Base-by-base conservation (phyloP, 2,329 filamentous ascomycete species). In the Fusarium graminum region DNA sequence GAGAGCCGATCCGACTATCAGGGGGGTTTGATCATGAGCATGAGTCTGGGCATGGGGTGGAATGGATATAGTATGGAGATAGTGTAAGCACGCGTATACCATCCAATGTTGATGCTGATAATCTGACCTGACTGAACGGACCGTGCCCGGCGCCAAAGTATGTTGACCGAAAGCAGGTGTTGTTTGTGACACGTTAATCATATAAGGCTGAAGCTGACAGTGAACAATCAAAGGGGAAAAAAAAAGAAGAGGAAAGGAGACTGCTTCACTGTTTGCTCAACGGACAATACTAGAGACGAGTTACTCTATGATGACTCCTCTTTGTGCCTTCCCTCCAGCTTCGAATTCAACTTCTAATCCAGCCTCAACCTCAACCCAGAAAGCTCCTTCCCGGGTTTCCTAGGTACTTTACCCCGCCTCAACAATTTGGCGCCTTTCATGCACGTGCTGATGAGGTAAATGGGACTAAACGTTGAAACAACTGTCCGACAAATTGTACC, bases 151-250 rank as follows among this genome's bases (percentile, higher is more conserved):
- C 43, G 45, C 40, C 51, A 56, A 55, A 55, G 57, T 40, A 62
- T 41, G 19, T 49, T 40, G 49, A 32, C 42, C 17, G 49, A 36
- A 14, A 55, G 45, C 19, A n/a, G 22, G 22, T 22, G 22, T 22
- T 22, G n/a, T n/a, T 29, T 52, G 44, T n/a, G 47, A 46, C 40
- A 62, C 46, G 43, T 32, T 56, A 38, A 36, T 62, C 34, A 34
- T 30, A 52, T 57, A 63, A 63, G 59, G 59, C 59, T 62, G 59
- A 62, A 62, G 32, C 44, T 55, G 38, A 41, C n/a, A 29, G 22
- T 6, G 16, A 46, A 32, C 30, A 4, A 52, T 25, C 17, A 17
- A 39, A 19, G 11, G n/a, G n/a, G n/a, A n/a, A n/a, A 25, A 19
- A n/a, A 39, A 30, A 17, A 25, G 28, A 30, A 29, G 17, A 44